Evolutionary conservation across 805 yeast species (phyloP).

Genomic region (Tetrapisispora arboricola): DNA sequence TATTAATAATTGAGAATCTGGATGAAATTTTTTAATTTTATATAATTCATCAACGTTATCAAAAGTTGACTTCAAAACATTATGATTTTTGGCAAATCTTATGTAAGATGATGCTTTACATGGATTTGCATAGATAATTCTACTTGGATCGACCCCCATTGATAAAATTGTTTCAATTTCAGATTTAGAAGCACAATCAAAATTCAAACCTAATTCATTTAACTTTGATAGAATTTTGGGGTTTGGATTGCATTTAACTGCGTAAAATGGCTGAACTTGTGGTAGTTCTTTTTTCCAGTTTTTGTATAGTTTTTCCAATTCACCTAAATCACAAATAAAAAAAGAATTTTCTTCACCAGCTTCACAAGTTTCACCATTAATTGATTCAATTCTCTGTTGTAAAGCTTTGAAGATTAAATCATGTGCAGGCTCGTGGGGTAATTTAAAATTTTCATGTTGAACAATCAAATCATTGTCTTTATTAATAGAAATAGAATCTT

Average conservation of each 20-base stretch:
- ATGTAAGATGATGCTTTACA: slow-evolving; percentile 81
- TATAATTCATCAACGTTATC: slow-evolving; percentile 79
- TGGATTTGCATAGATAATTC: slow-evolving; percentile 87
- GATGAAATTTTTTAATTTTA: slow-evolving; percentile 61
- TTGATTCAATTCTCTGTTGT: slow-evolving; percentile 29
- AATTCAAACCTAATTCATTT: slow-evolving; percentile 56
- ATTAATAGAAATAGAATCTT: neutral
- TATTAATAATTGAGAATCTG: slow-evolving; percentile 58
- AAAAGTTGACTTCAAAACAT: slow-evolving; percentile 70
- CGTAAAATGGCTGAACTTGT: slow-evolving; percentile 76
- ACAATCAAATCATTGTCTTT: neutral
- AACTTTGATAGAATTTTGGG: slow-evolving; percentile 45
- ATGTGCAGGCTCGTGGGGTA: slow-evolving; percentile 28
- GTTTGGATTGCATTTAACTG: slow-evolving; percentile 89
- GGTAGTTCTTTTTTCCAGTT: slow-evolving; percentile 63
- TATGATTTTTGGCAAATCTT: slow-evolving; percentile 49
- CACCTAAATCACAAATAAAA: slow-evolving; percentile 77
- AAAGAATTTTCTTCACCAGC: slow-evolving; percentile 81
- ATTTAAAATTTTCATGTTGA: neutral
- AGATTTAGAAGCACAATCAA: slow-evolving; percentile 86
- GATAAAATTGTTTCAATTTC: slow-evolving; percentile 63
- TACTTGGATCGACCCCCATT: slow-evolving; percentile 51
- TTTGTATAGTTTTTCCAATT: slow-evolving; percentile 48
- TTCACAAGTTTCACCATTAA: slow-evolving; percentile 49
- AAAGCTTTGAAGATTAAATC: slow-evolving; percentile 33